These are phyloP conservation scores for Rutstroemia sp. DNA, from an alignment of 2,329 filamentous ascomycete genomes.

Conservation along the genomic window DNA sequence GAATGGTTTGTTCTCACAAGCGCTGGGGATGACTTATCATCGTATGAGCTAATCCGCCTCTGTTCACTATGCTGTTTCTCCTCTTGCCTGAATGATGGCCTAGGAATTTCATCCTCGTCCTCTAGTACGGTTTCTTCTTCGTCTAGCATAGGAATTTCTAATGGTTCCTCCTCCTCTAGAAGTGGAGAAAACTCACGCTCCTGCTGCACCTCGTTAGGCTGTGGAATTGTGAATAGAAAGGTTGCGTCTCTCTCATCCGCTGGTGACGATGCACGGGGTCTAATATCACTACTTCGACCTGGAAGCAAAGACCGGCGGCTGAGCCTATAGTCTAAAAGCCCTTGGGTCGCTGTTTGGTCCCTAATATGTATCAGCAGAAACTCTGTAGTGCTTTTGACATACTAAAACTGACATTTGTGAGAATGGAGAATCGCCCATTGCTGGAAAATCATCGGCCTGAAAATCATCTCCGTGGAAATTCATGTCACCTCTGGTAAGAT, in stretches of 20 bases:
- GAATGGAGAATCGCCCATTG: constrained; percentile 12
- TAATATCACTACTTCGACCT: constrained; percentile 26
- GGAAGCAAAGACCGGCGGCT: constrained; percentile 16
- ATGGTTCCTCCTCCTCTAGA: not conserved
- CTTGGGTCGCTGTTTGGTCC: not conserved
- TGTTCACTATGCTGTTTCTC: not conserved
- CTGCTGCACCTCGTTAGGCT: constrained; percentile 14
- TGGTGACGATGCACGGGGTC: constrained; percentile 17
- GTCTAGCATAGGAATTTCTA: not conserved
- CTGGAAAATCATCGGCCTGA: constrained; percentile 17
- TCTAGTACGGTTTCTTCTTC: not conserved
- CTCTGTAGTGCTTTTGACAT: not conserved
- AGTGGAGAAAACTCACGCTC: not conserved
- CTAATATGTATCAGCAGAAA: not conserved
- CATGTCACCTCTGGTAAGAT: constrained; percentile 16
- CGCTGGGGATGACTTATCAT: not conserved
- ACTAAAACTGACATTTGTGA: constrained; percentile 14
- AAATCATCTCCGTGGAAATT: constrained; percentile 23
- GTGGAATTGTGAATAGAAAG: constrained; percentile 29
- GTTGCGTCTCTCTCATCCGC: constrained; percentile 28
- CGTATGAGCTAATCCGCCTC: not conserved
- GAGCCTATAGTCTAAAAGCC: not conserved
- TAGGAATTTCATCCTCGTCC: not conserved
- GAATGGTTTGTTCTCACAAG: not conserved
- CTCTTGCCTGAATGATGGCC: not conserved